Evolutionary conservation across 768 basidiomycete species (phyloP).

Genomic region (Lyophyllum shimeji): DNA sequence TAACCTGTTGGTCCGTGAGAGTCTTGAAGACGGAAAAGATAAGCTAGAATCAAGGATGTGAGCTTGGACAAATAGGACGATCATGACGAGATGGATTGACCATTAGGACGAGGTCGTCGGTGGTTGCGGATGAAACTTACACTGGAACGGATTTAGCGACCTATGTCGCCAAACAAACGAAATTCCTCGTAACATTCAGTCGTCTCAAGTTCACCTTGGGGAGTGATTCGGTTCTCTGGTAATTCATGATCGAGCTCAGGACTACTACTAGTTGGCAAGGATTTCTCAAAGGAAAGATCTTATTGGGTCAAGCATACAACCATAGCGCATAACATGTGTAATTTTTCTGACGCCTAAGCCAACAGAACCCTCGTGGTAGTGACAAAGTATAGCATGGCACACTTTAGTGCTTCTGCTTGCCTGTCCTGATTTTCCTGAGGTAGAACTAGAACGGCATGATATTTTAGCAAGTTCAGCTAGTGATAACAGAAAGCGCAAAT

Average conservation of each 20-base stretch:
- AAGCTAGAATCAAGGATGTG: constrained; percentile 47
- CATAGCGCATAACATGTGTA: constrained; percentile 12
- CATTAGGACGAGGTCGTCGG: not conserved
- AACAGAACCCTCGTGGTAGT: not conserved
- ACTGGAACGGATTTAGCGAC: not conserved
- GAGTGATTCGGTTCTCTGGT: too few species aligned
- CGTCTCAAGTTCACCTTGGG: not conserved
- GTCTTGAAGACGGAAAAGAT: constrained; percentile 99
- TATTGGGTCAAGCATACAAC: constrained; percentile 9
- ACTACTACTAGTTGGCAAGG: not conserved
- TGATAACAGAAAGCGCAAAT: constrained; percentile 3
- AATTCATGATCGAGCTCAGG: too few species aligned
- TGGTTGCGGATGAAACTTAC: not conserved
- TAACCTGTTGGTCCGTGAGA: constrained; percentile 94
- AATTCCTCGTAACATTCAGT: not conserved
- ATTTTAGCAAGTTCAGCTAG: constrained; percentile 19
- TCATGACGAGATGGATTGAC: not conserved
- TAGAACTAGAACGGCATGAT: constrained; percentile 66
- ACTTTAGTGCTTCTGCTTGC: constrained; percentile 87
- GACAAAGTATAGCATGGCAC: not conserved
- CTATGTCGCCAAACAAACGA: not conserved
- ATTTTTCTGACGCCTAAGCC: constrained; percentile 12
- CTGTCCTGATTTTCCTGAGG: constrained; percentile 87
- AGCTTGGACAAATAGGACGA: not conserved
- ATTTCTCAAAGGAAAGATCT: constrained; percentile 3